Base-by-base conservation (phyloP, 2,329 filamentous ascomycete species). In the Colletotrichum falcatum region DNA sequence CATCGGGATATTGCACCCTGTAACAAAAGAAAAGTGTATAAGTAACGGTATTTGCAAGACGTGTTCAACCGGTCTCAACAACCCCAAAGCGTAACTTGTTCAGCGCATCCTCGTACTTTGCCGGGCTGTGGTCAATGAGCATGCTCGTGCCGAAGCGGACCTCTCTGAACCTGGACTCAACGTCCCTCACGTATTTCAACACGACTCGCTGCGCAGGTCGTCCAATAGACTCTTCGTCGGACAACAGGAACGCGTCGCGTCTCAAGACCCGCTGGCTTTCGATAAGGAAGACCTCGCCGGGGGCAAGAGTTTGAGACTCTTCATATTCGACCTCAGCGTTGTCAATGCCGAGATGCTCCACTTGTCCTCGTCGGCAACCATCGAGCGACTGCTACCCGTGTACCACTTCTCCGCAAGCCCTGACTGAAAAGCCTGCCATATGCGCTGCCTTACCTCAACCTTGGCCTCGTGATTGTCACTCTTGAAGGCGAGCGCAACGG, bases 101-200 rank as follows among this genome's bases (percentile, higher is more conserved):
- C 74, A 95, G 79, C 68, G 89, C 90, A 70, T 88, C 87, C 79
- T 94, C 92, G 77, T 95, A 95, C 73, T 89, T 85, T 33, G 88
- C 91, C 3, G 92, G 92, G 73, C 89, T 93, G 77, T 95, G 92
- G 77, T 95, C 92, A 70, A 89, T 85, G 79, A 95, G 82, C 91
- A 94, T 93, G 56, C 90, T 90, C 30, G 89, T 88, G 6, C 90
- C 91, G 77, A 95, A 94, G 53, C 87, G 84, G 51, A 94, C 82
- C 80, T 94, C 92, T 35, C 88, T 84, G 78, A 94, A 94, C 63
- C 88, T 83, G 28, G 84, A 84, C 76, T 94, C 91, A 37, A 94
- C 92, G 78, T 94, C 89, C 66, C 88, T 83, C 16, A 95, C 86
- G 71, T 93, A 92, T 76, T 89, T 91, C 60, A 94, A 81, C 71